phyloP scores from a whole-genome alignment of 768 basidiomycete species.

The Auricularia heimuer region DNA sequence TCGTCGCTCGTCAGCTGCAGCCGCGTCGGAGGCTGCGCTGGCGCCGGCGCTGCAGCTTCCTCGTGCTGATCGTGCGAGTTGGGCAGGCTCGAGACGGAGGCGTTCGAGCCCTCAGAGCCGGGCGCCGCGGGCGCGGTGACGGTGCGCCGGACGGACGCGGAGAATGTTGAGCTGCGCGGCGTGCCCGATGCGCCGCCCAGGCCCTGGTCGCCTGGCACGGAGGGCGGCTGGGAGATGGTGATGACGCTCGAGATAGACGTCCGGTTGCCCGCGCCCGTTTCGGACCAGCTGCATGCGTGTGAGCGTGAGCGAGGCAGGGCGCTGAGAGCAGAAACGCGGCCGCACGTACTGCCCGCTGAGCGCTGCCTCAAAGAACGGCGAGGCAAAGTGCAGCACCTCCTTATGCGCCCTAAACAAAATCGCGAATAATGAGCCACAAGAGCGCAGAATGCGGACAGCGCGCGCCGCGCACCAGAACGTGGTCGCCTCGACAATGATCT shows the following conservation, averaged over 20 bases:
- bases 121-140: neutral
- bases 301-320: neutral
- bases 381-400: conserved; percentile 83
- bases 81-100: neutral
- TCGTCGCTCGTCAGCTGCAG: neutral
- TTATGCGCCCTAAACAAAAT: conserved; percentile 64
- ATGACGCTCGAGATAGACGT: conserved; percentile 71
- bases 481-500: conserved; percentile 80
- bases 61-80: neutral
- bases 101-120: neutral
- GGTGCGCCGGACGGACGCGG: neutral
- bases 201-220: conserved; percentile 41
- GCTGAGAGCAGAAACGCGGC: neutral
- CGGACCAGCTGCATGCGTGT: conserved; percentile 56
- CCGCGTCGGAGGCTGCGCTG: neutral
- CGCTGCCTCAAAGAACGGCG: conserved; percentile 91
- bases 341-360: conserved; percentile 50
- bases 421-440: neutral
- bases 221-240: conserved; percentile 70
- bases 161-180: conserved; percentile 2
- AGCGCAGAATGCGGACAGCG: neutral
- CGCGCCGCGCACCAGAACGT: conserved; percentile 64
- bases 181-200: conserved; percentile 8
- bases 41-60: neutral
- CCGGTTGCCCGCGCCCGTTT: conserved; percentile 58